Conservation (phyloP, 2,329 filamentous ascomycete species). For the Fusarium gaditjirri region DNA sequence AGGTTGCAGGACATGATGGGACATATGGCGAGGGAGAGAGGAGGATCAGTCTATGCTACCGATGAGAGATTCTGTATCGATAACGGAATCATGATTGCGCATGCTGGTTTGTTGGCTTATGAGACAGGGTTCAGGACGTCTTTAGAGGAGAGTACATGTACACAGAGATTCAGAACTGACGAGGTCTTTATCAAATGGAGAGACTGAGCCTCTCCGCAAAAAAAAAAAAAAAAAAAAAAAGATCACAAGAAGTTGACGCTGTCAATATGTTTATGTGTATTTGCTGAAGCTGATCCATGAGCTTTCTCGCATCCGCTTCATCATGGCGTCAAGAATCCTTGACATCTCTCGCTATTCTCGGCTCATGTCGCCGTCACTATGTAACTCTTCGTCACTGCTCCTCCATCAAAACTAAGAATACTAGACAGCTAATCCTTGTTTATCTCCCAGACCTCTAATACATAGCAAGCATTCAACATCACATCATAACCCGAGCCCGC, state of each 20-base stretch:
- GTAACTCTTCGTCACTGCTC: not conserved
- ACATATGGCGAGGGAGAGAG: constrained; percentile 87
- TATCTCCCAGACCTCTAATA: not conserved
- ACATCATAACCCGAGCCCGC: constrained; percentile 14
- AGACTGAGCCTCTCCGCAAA: constrained; percentile 56
- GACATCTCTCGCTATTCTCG: constrained; percentile 1
- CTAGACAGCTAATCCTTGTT: not conserved
- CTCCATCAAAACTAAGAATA: not conserved
- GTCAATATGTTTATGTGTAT: constrained; percentile 1
- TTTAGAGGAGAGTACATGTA: constrained; percentile 85
- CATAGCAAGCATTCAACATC: constrained; percentile 16
- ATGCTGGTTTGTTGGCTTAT: constrained; percentile 89
- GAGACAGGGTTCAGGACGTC: constrained; percentile 81
- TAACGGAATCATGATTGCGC: constrained; percentile 99
- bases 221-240: not conserved
- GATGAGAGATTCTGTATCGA: constrained; percentile 99
- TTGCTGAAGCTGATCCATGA: constrained; percentile 3
- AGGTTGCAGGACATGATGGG: constrained; percentile 99
- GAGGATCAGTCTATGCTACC: constrained; percentile 91
- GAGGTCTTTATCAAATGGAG: constrained; percentile 85
- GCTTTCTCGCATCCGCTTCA: not conserved
- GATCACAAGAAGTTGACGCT: not conserved
- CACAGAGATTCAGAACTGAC: constrained; percentile 84
- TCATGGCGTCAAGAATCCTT: not conserved
- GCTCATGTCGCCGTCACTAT: not conserved